Conservation (phyloP, 2,329 filamentous ascomycete species). For the Penicillium oxalicum region DNA sequence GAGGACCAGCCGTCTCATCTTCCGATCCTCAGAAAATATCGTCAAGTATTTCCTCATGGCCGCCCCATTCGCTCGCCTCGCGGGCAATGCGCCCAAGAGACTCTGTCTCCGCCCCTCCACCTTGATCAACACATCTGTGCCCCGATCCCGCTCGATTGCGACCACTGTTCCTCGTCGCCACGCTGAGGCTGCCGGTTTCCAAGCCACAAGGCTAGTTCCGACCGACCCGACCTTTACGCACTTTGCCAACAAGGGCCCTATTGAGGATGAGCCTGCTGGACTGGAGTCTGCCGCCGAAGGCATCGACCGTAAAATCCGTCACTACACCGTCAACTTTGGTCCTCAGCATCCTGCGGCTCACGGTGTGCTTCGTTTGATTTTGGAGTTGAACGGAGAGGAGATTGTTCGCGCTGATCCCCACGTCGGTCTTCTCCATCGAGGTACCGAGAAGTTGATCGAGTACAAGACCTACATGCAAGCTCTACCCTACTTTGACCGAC, state of each 20-base stretch:
- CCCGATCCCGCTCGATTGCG: constrained; percentile 51
- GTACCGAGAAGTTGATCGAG: constrained; percentile 99
- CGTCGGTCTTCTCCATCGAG: constrained; percentile 90
- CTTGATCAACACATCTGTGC: constrained; percentile 36
- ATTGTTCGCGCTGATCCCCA: constrained; percentile 95
- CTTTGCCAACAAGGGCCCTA: constrained; percentile 38
- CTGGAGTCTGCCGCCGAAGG: constrained; percentile 42
- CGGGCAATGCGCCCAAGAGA: constrained; percentile 55
- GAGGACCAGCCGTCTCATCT: constrained; percentile 27
- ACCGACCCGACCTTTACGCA: constrained; percentile 53
- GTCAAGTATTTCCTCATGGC: constrained; percentile 45
- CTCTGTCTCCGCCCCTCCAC: constrained; percentile 51
- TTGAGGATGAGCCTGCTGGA: constrained; percentile 38
- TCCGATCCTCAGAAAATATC: constrained; percentile 15
- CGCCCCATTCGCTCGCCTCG: constrained; percentile 55
- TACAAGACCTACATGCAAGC: constrained; percentile 99
- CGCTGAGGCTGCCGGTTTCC: constrained; percentile 45
- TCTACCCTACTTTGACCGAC: constrained; percentile 94
- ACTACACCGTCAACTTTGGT: constrained; percentile 99
- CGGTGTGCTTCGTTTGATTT: constrained; percentile 93
- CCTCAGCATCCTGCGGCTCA: constrained; percentile 98
- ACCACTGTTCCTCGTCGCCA: constrained; percentile 50
- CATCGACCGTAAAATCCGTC: constrained; percentile 75
- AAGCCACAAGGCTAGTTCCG: constrained; percentile 51
- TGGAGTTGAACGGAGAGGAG: constrained; percentile 96